Evolutionary conservation across 2,329 filamentous ascomycete genomes (phyloP), one percentile per base, ranked within the genome.

Genomic region (Penicillium sp.): DNA sequence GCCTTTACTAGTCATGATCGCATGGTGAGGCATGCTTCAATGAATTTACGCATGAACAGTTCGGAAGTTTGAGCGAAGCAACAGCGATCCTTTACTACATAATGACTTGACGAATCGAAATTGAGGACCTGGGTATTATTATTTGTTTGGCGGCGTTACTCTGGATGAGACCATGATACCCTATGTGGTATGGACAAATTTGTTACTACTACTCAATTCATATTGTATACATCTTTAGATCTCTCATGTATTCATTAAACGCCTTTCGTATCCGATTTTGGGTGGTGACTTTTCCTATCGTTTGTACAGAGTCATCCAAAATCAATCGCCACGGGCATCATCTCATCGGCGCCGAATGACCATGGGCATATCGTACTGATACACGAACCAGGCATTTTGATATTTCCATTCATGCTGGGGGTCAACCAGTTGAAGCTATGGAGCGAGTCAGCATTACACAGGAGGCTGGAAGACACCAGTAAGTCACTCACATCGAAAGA

Each of bases 321-420:
- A n/a, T 18, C 30, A 29, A 30, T 8, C 23, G 26, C n/a, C 13
- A 2, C 9, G 8, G 0, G 9, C 7, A 3, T 11, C 14, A 16
- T 30, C 44, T 47, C 38, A 56, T 18, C 39, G 59, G 43, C 48
- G 57, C n/a, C 38, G 50, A 32, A 64, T 54, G 4, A 54, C 52
- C 48, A 84, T 81, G 44, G 83, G 75, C 56, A 84, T 63, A 0
- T 82, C 82, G 46, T 78, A 74, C 66, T 84, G 82, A 9, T 84
- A 81, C 9, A 84, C 82, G 61, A 85, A 84, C 67, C 84, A 84
- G 3, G 80, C 82, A 18, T 81, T 78, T 50, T 80, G 77, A n/a
- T 80, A 79, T 55, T 75, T 76, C 60, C 84, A 71, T 47, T 78
- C 74, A 39, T 77, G 73, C 9, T 74, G 73, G 0, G 80, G 80